Conservation (phyloP, 257 asterid species). For the Plectranthus barbatus region DNA sequence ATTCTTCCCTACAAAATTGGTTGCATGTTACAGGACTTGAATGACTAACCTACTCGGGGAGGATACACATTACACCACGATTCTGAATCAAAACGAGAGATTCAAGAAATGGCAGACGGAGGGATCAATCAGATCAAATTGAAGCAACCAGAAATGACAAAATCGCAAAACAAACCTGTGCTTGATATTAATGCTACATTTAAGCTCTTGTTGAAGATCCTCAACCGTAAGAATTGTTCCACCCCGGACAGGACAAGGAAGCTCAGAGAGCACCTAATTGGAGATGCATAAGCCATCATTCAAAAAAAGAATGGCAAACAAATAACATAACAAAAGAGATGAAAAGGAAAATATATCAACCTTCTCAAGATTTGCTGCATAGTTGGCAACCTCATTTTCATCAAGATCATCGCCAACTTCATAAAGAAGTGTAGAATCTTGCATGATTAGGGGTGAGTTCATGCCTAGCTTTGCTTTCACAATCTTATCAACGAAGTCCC, state of each 20-base stretch:
- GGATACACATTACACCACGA: no score
- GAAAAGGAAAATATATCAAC: slow-evolving; percentile 24
- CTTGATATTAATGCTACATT: slow-evolving; percentile 68
- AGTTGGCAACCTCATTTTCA: slow-evolving; percentile 75
- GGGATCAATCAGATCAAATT: no score
- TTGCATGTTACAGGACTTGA: neutral
- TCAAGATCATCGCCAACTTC: slow-evolving; percentile 98
- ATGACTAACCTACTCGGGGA: neutral
- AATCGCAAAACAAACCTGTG: slow-evolving; percentile 55
- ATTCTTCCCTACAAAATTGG: slow-evolving; percentile 58
- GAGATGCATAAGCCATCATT: slow-evolving; percentile 11
- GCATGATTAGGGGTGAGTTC: slow-evolving; percentile 87
- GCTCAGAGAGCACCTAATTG: slow-evolving; percentile 66
- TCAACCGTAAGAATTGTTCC: slow-evolving; percentile 83
- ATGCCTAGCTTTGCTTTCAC: slow-evolving; percentile 89
- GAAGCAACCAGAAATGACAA: neutral
- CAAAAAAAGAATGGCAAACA: neutral
- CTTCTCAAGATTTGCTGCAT: slow-evolving; percentile 90
- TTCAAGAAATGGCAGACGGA: no score
- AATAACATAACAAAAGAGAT: neutral
- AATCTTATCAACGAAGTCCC: slow-evolving; percentile 82
- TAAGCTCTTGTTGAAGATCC: slow-evolving; percentile 94
- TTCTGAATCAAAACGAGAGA: no score
- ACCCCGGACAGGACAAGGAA: slow-evolving; percentile 80
- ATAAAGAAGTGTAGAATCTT: slow-evolving; percentile 73